Percentiles rank a stretch among this genome's conserved stretches.
Evolutionary conservation across 768 basidiomycete species (phyloP).

Genomic region (Amanita pseudoporphyria): DNA sequence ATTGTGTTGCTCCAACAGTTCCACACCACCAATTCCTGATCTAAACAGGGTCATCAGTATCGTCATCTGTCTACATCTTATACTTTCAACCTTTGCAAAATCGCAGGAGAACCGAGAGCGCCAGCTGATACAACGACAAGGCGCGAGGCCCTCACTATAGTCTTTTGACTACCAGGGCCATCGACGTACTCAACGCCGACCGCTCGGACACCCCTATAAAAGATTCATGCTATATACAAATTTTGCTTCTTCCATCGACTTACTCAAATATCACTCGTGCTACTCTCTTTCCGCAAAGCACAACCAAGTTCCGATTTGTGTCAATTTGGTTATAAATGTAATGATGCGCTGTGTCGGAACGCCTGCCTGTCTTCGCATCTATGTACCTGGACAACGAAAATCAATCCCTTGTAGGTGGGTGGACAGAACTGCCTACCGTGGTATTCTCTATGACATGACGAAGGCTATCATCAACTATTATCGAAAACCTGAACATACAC

Average conservation of each 20-base stretch:
- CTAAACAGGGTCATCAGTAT: constrained; percentile 9
- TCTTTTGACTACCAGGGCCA: constrained; percentile 20
- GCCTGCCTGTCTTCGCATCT: constrained; percentile 35
- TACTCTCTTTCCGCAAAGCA: constrained; percentile 32
- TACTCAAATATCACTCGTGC: constrained; percentile 42
- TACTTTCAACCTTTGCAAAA: constrained; percentile 35
- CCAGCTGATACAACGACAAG: constrained; percentile 44
- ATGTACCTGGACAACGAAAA: constrained; percentile 35
- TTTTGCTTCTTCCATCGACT: background rate
- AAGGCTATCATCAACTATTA: background rate
- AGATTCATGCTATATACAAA: background rate
- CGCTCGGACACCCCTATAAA: constrained; percentile 27
- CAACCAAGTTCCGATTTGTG: constrained; percentile 30
- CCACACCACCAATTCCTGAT: constrained; percentile 57
- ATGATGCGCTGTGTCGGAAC: constrained; percentile 46
- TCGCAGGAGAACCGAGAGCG: constrained; percentile 45
- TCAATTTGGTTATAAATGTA: constrained; percentile 39
- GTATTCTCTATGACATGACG: constrained; percentile 33
- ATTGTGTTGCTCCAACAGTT: constrained; percentile 34
- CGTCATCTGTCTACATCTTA: background rate
- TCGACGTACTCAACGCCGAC: constrained; percentile 44
- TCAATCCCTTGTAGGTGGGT: background rate
- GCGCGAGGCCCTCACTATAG: constrained; percentile 26
- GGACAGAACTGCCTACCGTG: constrained; percentile 27
- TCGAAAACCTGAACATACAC: constrained; percentile 11